phyloP scores from a whole-genome alignment of 1,284 basidiomycete genomes.

The Mrakiaceae sp. region DNA sequence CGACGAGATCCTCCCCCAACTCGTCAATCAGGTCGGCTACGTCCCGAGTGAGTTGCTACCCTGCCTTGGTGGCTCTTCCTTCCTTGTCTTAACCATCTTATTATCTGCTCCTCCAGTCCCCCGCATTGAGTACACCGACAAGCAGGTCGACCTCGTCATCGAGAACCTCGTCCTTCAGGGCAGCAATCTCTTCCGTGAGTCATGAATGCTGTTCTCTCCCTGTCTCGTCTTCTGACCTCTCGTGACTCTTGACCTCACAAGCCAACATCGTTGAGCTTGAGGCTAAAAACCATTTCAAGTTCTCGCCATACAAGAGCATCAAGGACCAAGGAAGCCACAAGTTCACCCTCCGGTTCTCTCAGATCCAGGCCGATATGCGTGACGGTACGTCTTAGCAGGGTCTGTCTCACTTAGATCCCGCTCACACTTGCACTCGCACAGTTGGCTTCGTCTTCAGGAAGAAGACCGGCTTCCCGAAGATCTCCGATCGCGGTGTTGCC shows the following conservation, averaged over 20 bases:
- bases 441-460: constrained; percentile 7
- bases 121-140: constrained; percentile 62
- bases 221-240: not conserved
- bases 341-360: constrained; percentile 52
- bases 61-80: no score
- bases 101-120: not conserved
- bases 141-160: constrained; percentile 70
- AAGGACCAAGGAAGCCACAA: constrained; percentile 25
- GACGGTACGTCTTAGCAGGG: constrained; percentile 40
- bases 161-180: constrained; percentile 87
- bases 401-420: no score
- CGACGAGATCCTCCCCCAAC: constrained; percentile 63
- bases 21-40: constrained; percentile 66
- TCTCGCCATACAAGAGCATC: constrained; percentile 59
- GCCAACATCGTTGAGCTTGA: constrained; percentile 63
- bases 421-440: no score
- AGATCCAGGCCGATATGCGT: constrained; percentile 89
- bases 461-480: constrained; percentile 38
- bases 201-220: constrained; percentile 27
- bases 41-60: constrained; percentile 34
- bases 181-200: constrained; percentile 40
- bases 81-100: no score
- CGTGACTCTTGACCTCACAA: constrained; percentile 25
- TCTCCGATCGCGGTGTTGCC: constrained; percentile 80
- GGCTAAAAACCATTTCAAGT: constrained; percentile 70